Conservation (phyloP, 805 yeast genomes). For the Cyberlindnera veronae region DNA sequence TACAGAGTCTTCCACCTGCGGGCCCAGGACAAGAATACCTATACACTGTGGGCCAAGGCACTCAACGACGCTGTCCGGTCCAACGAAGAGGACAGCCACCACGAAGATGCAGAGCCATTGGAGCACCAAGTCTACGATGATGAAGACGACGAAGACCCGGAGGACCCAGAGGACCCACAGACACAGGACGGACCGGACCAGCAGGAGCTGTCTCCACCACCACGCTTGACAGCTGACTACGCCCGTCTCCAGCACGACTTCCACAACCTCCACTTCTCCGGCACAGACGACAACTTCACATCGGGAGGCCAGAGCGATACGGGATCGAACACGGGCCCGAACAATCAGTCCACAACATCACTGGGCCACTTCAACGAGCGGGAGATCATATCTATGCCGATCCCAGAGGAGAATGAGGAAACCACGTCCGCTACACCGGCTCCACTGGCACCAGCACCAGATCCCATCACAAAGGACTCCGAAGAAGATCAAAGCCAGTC, state of each 20-base stretch:
- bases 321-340: neutral
- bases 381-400: constrained; percentile 4
- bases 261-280: constrained; percentile 16
- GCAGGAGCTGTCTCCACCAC: too few species aligned
- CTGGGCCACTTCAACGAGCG: constrained; percentile 7
- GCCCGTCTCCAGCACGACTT: constrained; percentile 8
- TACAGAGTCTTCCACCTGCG: constrained; percentile 21
- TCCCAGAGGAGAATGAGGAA: constrained; percentile 8
- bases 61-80: constrained; percentile 11
- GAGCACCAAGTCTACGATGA: constrained; percentile 1
- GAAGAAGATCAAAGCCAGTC: neutral
- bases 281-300: constrained; percentile 27
- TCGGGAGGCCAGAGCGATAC: constrained; percentile 17
- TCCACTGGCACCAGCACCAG: constrained; percentile 1
- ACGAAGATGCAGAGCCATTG: neutral
- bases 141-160: constrained; percentile 1
- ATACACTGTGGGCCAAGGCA: constrained; percentile 19
- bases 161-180: neutral
- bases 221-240: too few species aligned
- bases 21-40: constrained; percentile 21
- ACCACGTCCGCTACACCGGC: neutral
- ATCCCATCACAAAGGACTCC: neutral
- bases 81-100: neutral
- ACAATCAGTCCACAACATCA: constrained; percentile 10
- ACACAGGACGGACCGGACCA: too few species aligned